Base-by-base conservation (phyloP, 2,329 filamentous ascomycete species). In the Penicillium palitans region DNA sequence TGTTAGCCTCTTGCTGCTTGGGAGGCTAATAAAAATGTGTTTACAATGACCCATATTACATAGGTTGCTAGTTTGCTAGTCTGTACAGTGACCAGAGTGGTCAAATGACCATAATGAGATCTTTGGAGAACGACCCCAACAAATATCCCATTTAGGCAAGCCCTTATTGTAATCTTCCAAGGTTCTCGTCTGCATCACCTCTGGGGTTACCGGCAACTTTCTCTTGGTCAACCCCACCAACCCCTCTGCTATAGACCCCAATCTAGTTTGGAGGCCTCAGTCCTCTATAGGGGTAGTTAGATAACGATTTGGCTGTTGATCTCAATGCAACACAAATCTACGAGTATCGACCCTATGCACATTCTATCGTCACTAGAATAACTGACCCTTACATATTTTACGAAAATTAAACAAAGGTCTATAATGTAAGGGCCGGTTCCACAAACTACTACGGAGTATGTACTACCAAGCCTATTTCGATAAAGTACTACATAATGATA, bases 31-130 rank as follows among this genome's bases (percentile, higher is more conserved):
- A 31, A 52, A 57, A 57, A 48, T 41, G 21, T 57, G 42, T 57
- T 57, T 57, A 47, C 42, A 54, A 57, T 54, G 42, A 46, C 55
- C 50, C 42, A 53, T 57, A 37, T 57, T 57, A 57, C 35, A 54
- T 57, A 57, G 35, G 27, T 54, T 57, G 55, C 55, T 54, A 53
- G 42, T 54, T 57, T 57, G 50, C 55, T 48, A 53, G 49, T 54
- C 55, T 48, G 25, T 52, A 52, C 24, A 57, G 55, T 42, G 55
- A 48, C 55, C 50, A 57, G 21, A 52, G 19, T 53, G 49, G 55
- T 53, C 40, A 39, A 47, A 53, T n/a, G 49, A 53, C 41, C 50
- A 47, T 47, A 47, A 57, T 53, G 49, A 57, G 55, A 57, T 53
- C 48, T 47, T 52, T 52, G 41, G 40, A 57, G 40, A 57, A 52